phyloP scores from a whole-genome alignment of 169 alveolate genomes.

The Plasmodium sp. region DNA sequence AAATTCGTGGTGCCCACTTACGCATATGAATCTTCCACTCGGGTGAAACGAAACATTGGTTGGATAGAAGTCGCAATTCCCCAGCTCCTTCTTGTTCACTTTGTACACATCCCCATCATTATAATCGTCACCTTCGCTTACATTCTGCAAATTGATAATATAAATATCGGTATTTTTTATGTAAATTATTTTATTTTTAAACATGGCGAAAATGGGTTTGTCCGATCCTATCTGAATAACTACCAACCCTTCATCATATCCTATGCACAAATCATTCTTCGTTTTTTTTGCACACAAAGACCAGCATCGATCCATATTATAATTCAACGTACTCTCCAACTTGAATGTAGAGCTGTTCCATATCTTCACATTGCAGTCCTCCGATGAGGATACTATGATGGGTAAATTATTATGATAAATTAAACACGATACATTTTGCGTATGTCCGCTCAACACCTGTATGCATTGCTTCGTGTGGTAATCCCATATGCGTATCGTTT shows the following conservation, averaged over 20 bases:
- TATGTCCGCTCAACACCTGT: conserved; percentile 96
- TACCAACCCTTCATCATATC: conserved; percentile 92
- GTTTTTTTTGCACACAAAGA: conserved; percentile 87
- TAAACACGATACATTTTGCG: conserved; percentile 94
- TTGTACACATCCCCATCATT: conserved; percentile 73
- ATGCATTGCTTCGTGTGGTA: conserved; percentile 98
- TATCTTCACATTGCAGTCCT: conserved; percentile 96
- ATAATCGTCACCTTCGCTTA: conserved; percentile 23
- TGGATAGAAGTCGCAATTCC: conserved; percentile 95
- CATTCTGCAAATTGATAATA: conserved; percentile 91
- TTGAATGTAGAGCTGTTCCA: conserved; percentile 97
- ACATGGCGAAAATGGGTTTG: conserved; percentile 95
- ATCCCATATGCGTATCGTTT: conserved; percentile 98
- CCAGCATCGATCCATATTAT: conserved; percentile 96
- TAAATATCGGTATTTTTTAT: conserved; percentile 95
- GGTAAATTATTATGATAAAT: conserved; percentile 96
- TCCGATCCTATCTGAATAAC: conserved; percentile 97
- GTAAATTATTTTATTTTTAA: conserved; percentile 94
- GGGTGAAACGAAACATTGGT: conserved; percentile 95
- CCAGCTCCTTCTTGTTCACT: conserved; percentile 88
- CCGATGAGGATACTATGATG: conserved; percentile 94
- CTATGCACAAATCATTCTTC: conserved; percentile 87
- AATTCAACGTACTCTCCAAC: conserved; percentile 94
- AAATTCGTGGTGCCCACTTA: conserved; percentile 98
- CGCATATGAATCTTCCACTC: conserved; percentile 96